A percentile compares a stretch with the other conserved stretches of the same genome.
Conservation (phyloP, 2,329 filamentous ascomycete genomes). For the Cladosporium sp. region DNA sequence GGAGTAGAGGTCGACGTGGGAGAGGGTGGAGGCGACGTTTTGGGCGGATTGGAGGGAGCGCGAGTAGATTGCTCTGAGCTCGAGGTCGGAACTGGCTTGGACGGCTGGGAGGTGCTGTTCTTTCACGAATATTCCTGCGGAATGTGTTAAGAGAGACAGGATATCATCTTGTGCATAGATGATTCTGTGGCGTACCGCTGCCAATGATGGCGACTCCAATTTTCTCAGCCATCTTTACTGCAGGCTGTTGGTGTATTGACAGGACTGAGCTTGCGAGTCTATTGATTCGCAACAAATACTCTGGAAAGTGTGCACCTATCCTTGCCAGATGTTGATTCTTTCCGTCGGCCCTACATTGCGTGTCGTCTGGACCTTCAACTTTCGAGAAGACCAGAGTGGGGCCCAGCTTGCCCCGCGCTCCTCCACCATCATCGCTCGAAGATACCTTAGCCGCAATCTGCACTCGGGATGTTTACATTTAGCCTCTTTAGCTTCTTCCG, state of each 20-base stretch:
- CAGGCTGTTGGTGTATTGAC: not conserved
- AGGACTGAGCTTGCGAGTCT: too few species aligned
- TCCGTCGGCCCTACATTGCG: too few species aligned
- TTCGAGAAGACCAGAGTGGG: not conserved
- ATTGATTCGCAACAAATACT: too few species aligned
- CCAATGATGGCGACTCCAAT: conserved; percentile 57
- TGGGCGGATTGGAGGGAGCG: conserved; percentile 55
- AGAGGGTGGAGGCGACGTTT: conserved; percentile 32
- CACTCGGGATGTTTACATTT: too few species aligned
- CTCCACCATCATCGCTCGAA: too few species aligned
- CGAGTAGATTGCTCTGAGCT: conserved; percentile 61
- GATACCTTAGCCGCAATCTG: too few species aligned
- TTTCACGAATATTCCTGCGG: conserved; percentile 51
- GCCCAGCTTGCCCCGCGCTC: not conserved
- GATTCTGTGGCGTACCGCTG: conserved; percentile 34
- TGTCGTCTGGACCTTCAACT: conserved; percentile 9
- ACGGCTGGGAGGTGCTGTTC: conserved; percentile 59
- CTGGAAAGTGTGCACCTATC: too few species aligned
- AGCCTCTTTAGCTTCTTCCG: too few species aligned
- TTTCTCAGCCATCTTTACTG: conserved; percentile 18
- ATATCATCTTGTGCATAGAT: not conserved
- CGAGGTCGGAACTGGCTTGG: conserved; percentile 43
- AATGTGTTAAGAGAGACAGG: not conserved
- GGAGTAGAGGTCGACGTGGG: conserved; percentile 50
- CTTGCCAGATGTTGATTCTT: not conserved